These are phyloP conservation scores for Aspergillus asperescens DNA, from an alignment of 495 filamentous ascomycete genomes.

Conservation along the genomic window DNA sequence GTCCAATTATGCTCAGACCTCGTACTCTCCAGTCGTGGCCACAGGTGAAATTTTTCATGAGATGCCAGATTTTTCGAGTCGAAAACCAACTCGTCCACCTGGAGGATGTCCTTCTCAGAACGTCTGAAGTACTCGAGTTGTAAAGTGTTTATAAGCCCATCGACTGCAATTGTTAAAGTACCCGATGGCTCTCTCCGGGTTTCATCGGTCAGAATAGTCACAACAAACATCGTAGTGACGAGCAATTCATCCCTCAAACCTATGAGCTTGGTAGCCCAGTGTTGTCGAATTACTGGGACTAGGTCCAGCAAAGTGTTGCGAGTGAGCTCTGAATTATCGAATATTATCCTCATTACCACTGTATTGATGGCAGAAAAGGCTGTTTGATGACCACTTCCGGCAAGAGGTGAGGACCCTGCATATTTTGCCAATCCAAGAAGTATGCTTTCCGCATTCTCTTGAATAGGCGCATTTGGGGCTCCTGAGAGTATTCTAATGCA, in stretches of 20 bases:
- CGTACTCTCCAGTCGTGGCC: slow-evolving; percentile 37
- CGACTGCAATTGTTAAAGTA: slow-evolving; percentile 28
- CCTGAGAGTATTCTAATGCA: slow-evolving; percentile 63
- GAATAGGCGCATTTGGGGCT: slow-evolving; percentile 66
- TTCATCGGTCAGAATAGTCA: slow-evolving; percentile 27
- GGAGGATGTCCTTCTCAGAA: slow-evolving; percentile 64
- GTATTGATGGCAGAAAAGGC: slow-evolving; percentile 72
- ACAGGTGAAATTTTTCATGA: slow-evolving; percentile 23
- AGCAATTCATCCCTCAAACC: slow-evolving; percentile 65
- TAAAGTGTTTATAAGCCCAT: slow-evolving; percentile 57
- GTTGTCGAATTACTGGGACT: slow-evolving; percentile 62
- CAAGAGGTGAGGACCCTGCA: slow-evolving; percentile 53
- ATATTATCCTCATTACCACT: slow-evolving; percentile 57
- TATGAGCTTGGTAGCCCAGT: slow-evolving; percentile 66
- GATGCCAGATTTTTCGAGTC: slow-evolving; percentile 24
- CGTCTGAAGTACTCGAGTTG: slow-evolving; percentile 68
- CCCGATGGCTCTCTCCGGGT: slow-evolving; percentile 28
- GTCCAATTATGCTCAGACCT: slow-evolving; percentile 49
- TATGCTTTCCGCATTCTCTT: slow-evolving; percentile 52
- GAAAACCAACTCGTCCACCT: slow-evolving; percentile 68
- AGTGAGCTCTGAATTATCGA: slow-evolving; percentile 61
- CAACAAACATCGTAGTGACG: slow-evolving; percentile 61
- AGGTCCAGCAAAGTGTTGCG: slow-evolving; percentile 52
- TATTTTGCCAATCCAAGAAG: slow-evolving; percentile 55
- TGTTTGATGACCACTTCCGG: slow-evolving; percentile 59